These are phyloP conservation scores for Babesia ovis DNA, from an alignment of 169 alveolate species.

Conservation along the genomic window DNA sequence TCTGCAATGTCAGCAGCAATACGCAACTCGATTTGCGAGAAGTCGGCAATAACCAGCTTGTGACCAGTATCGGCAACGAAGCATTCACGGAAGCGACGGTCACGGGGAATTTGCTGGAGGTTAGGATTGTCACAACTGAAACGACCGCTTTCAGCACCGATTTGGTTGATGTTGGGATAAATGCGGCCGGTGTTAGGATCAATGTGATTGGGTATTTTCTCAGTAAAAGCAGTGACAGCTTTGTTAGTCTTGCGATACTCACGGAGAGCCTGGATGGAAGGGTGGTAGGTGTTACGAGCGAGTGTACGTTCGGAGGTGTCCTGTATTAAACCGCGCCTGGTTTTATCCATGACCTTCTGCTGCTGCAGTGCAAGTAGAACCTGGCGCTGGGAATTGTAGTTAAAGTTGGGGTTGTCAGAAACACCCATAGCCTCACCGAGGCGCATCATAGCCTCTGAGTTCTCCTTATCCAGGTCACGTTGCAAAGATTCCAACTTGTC, in stretches of 20 bases:
- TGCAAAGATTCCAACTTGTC: constrained; percentile 71
- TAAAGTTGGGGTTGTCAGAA: constrained; percentile 66
- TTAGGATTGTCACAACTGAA: constrained; percentile 87
- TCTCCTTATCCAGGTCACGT: constrained; percentile 68
- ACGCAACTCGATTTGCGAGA: constrained; percentile 84
- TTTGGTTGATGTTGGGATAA: constrained; percentile 83
- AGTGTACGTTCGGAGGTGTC: constrained; percentile 83
- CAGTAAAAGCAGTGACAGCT: constrained; percentile 82
- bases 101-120: constrained; percentile 87
- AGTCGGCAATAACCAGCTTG: constrained; percentile 83
- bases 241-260: constrained; percentile 78
- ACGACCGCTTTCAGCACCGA: constrained; percentile 86
- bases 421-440: constrained; percentile 69
- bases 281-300: constrained; percentile 73
- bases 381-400: constrained; percentile 81
- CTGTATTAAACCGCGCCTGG: constrained; percentile 63
- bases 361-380: constrained; percentile 71
- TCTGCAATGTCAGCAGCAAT: constrained; percentile 86
- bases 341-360: constrained; percentile 70
- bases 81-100: constrained; percentile 79
- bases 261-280: constrained; percentile 76
- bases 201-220: constrained; percentile 81
- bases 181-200: constrained; percentile 71
- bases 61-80: constrained; percentile 76
- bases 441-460: constrained; percentile 55